Conservation (phyloP, 169 alveolate genomes). For the Plasmodium gonderi region DNA sequence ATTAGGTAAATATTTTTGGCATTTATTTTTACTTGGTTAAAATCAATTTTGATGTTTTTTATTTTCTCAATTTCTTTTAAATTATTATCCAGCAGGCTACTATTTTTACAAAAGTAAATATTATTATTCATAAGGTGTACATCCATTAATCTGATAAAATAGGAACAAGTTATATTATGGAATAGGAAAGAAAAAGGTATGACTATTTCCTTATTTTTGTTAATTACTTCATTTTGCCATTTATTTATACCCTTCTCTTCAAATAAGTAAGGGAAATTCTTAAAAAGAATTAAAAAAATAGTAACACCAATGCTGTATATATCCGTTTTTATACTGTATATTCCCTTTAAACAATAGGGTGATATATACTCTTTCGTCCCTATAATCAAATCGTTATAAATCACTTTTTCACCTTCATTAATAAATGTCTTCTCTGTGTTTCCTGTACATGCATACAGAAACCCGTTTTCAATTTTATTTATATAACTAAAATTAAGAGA, state of each 20-base stretch:
- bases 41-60: slow-evolving; percentile 38
- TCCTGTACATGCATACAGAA: slow-evolving; percentile 29
- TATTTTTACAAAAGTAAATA: slow-evolving; percentile 59
- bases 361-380: slow-evolving; percentile 74
- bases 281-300: slow-evolving; percentile 60
- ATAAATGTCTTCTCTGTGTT: slow-evolving; percentile 53
- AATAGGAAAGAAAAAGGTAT: slow-evolving; percentile 68
- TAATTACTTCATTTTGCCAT: slow-evolving; percentile 58
- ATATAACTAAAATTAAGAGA: slow-evolving; percentile 36
- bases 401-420: slow-evolving; percentile 36
- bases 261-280: slow-evolving; percentile 57
- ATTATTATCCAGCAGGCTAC: slow-evolving; percentile 42
- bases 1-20: slow-evolving; percentile 45
- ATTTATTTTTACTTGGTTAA: slow-evolving; percentile 45
- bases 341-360: slow-evolving; percentile 57
- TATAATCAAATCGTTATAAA: slow-evolving; percentile 44
- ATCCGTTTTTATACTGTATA: slow-evolving; percentile 58
- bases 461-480: not conserved
- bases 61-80: slow-evolving; percentile 61
- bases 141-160: slow-evolving; percentile 63
- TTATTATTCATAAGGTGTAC: slow-evolving; percentile 52
- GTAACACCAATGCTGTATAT: slow-evolving; percentile 69
- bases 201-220: slow-evolving; percentile 36
- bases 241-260: slow-evolving; percentile 20
- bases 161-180: slow-evolving; percentile 52